Base-by-base conservation (phyloP, 1,284 basidiomycete genomes). In the Testicularia cyperi region DNA sequence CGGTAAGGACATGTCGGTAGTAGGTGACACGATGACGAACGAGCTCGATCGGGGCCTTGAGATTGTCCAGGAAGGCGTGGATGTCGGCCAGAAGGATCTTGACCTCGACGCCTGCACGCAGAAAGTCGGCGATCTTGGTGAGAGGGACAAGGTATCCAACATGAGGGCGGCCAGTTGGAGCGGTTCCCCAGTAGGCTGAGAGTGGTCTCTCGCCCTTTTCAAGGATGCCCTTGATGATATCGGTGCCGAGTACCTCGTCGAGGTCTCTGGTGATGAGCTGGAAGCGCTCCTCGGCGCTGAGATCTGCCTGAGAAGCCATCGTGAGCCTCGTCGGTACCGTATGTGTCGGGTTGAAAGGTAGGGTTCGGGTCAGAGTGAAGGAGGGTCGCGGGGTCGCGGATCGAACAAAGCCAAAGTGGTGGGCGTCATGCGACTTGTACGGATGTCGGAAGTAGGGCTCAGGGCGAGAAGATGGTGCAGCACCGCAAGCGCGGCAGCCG, bases 121-220 rank as follows among this genome's bases (percentile, higher is more conserved):
- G 79, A 78, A 98, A 98, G 80, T 98, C 95, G 26, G 92, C 92
- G 27, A 97, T 91, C 81, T 99, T 99, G 37, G 86, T 87, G 48
- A 98, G 80, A 4, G 95, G 86, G 0, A 95, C 94, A 76, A 96
- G 92, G 82, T 99, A 99, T 10, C 90, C 95, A 54, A 98, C 87
- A 73, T 98, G 94, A 7, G 74, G 94, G 80, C 91, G 80, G 62
- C 94, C 94, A 4, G 94, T 98, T 1, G 92, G 85, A 13, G 94
- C 92, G 19, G 90, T 88, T 37, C 92, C 92, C 94, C 72, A 69
- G 63, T 67, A 68, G 39, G 36, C 45, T 13, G 40, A 48, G 51
- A 53, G 54, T 0, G 70, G 63, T 4, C 68, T 46, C 28, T 75
- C 68, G 24, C 65, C 47, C 25, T 95, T 88, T 10, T 83, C 82